Base-by-base conservation (phyloP, 495 filamentous ascomycete species). In the Aspergillus bridgeri region DNA sequence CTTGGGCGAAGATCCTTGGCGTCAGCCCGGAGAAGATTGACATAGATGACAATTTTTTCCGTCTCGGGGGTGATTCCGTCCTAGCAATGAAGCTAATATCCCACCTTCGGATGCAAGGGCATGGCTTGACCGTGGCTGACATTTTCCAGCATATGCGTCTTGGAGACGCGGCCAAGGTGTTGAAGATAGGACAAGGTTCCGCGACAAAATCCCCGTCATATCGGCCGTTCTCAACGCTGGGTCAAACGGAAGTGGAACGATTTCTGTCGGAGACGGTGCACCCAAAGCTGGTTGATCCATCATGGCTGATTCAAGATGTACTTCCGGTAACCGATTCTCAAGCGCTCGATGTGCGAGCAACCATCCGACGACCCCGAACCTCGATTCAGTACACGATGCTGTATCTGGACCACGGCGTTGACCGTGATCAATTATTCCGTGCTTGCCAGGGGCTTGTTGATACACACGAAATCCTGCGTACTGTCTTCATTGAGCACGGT, bases 391-490 rank as follows among this genome's bases (percentile, higher is more conserved):
- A 80, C 58, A 76, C 66, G 9, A 66, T 76, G 62, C 56, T 81
- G 9, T 69, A 73, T 56, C 69, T 81, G 23, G 60, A 72, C 21
- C 47, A 56, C 0, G 54, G 22, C 0, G 64, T 81, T 25, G 60
- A 77, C 54, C 25, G 19, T 0, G 58, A 64, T 24, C 56, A 58
- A 18, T 61, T 81, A 42, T 47, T 72, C 18, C 43, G 60, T 2
- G 66, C 67, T 13, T 81, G 75, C 48, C 54, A 61, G 7, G 63
- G 75, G 0, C 69, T 86, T 3, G 74, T 83, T 22, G 69, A 73
- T 11, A 66, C 70, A n/a, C 83, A 83, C 66, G 82, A 86, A 23
- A 83, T 89, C 23, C 70, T 89, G 7, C 81, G 86, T 18, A 88
- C 86, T 0, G 80, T 88, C 1, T 89, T 87, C 58, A 69, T 88